Evolutionary conservation across 108 stramenopile genomes (phyloP), one percentile per base, ranked within the genome.

Genomic region (Cyclotella distinguenda): DNA sequence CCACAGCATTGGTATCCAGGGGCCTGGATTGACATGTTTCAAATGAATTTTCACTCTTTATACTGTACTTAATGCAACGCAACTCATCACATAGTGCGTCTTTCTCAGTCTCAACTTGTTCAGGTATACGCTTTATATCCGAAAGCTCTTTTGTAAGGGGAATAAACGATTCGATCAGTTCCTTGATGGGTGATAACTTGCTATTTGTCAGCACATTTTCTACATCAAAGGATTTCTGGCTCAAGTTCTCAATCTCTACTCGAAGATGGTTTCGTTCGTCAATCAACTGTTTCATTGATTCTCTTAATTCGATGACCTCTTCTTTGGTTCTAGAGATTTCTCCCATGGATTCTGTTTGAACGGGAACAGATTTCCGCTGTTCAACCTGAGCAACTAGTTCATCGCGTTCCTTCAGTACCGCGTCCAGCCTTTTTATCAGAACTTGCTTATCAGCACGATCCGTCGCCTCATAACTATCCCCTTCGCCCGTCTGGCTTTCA

Each of bases 301-400:
- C n/a, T n/a, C n/a, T n/a, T n/a, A n/a, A n/a, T n/a, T 16, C 40
- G 16, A 18, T 55, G 11, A 36, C 51, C 16, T 52, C 54, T 12
- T 50, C 49, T 27, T 27, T 50, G 13, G 49, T 50, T 32, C 54
- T 28, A 16, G 35, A 5, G 21, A 6, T 18, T 6, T 36, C 6
- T 6, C 36, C 54, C 16, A 12, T 23, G 25, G 2, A 8, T 13
- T 26, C 23, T 6, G 8, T n/a, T 34, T 25, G 12, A n/a, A 6
- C 18, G 33, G 56, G 28, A 58, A 23, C 39, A 22, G 23, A 42
- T 40, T 28, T 28, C 22, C 27, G 42, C 42, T 4, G 22, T 30
- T n/a, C n/a, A n/a, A 56, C 55, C 19, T 56, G 36, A 19, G 55
- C 23, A 3, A 36, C 35, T 1, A 56, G 27, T 6, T 56, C 55